These are phyloP conservation scores for Pseudogymnoascus sp. DNA, from an alignment of 2,329 filamentous ascomycete genomes.

Conservation along the genomic window DNA sequence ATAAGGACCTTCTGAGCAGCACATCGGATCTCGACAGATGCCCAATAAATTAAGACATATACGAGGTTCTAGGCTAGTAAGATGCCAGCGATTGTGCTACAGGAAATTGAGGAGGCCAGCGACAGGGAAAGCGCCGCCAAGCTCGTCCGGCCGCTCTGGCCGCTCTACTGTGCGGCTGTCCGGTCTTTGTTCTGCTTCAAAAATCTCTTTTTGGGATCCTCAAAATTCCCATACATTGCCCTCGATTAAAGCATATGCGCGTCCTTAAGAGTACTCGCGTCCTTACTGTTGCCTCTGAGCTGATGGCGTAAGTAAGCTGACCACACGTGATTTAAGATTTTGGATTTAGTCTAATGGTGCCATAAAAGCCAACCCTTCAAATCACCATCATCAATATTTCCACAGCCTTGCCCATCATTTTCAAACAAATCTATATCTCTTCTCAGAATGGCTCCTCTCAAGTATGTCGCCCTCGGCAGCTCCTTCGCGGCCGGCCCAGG, in stretches of 20 bases:
- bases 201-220: neutral
- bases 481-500: slow-evolving; percentile 18
- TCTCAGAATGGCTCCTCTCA: neutral
- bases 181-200: neutral
- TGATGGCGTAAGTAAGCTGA: neutral
- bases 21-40: neutral
- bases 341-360: neutral
- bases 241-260: neutral
- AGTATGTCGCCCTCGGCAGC: neutral
- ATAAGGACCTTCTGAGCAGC: neutral
- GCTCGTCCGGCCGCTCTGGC: neutral
- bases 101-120: neutral
- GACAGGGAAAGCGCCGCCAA: neutral
- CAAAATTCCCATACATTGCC: neutral
- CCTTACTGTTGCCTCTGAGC: neutral
- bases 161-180: neutral
- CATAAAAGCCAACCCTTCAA: neutral
- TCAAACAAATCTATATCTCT: neutral
- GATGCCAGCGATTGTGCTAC: neutral
- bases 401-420: neutral
- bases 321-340: neutral
- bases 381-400: neutral
- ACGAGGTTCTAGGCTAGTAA: neutral
- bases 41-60: neutral
- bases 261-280: neutral